A percentile compares a stretch with the other conserved stretches of the same genome.
phyloP scores from a whole-genome alignment of 306 rosid species.

The Alnus glutinosa region DNA sequence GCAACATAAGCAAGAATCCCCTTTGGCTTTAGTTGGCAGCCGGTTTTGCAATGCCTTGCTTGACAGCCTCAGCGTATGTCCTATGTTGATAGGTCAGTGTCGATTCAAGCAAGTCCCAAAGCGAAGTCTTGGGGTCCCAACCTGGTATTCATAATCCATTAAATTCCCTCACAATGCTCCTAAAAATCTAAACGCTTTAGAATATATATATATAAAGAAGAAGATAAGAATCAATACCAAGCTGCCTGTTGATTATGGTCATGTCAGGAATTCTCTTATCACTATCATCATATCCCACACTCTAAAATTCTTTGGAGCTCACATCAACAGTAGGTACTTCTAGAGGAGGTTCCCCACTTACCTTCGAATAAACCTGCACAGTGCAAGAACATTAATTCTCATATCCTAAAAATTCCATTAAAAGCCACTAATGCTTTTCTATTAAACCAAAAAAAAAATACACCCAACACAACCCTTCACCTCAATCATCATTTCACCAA shows the following conservation, averaged over 20 bases:
- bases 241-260: constrained; percentile 87
- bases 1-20: constrained; percentile 34
- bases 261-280: constrained; percentile 96
- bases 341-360: constrained; percentile 62
- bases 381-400: neutral
- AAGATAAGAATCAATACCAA: constrained; percentile 46
- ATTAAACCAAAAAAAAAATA: neutral
- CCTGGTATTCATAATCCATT: constrained; percentile 41
- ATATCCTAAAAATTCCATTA: constrained; percentile 6
- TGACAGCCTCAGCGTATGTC: constrained; percentile 85
- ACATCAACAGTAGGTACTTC: constrained; percentile 71
- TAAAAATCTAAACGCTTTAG: too few relatives aligned
- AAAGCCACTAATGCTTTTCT: neutral
- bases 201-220: too few relatives aligned
- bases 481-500: too few relatives aligned
- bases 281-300: constrained; percentile 89
- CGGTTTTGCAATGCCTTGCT: constrained; percentile 67
- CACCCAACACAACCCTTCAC: neutral
- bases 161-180: constrained; percentile 11
- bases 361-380: constrained; percentile 75
- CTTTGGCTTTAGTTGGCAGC: constrained; percentile 46
- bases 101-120: constrained; percentile 89
- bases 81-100: constrained; percentile 93
- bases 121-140: constrained; percentile 89
- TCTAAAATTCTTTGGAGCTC: constrained; percentile 87